Evolutionary conservation across 805 yeast genomes (phyloP).

Genomic region (Ogataea methylovora): DNA sequence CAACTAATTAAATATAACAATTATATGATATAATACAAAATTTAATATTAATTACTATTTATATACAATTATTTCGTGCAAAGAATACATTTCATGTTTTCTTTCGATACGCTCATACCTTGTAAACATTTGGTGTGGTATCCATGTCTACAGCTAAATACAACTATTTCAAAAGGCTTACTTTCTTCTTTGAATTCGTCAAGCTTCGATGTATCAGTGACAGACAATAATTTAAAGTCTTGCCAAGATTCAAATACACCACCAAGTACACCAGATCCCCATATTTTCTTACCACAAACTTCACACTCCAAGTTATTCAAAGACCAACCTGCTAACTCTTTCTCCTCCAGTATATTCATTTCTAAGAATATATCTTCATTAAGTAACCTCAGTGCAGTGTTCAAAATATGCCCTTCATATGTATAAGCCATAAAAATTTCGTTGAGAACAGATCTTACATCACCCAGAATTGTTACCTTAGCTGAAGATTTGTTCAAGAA

Average conservation of each 20-base stretch:
- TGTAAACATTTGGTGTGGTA: conserved; percentile 54
- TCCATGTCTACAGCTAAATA: conserved; percentile 61
- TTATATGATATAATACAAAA: too few relatives aligned
- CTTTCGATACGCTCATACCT: conserved; percentile 32
- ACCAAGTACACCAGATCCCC: conserved; percentile 57
- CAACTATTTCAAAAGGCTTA: conserved; percentile 28
- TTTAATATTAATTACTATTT: too few relatives aligned
- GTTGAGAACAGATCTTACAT: conserved; percentile 49
- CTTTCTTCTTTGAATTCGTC: conserved; percentile 5
- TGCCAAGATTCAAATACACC: conserved; percentile 54
- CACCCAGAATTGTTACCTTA: conserved; percentile 45
- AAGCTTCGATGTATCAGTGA: neutral
- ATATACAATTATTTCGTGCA: conserved; percentile 18
- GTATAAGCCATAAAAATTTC: conserved; percentile 60
- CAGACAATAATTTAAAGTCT: conserved; percentile 16
- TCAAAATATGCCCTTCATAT: conserved; percentile 52
- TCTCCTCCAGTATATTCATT: conserved; percentile 32
- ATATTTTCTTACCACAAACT: conserved; percentile 64
- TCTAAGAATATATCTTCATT: conserved; percentile 48
- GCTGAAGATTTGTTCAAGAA: conserved; percentile 45
- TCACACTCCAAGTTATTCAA: conserved; percentile 51
- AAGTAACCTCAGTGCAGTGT: conserved; percentile 43
- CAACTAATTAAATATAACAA: conserved; percentile 12
- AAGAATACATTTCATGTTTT: conserved; percentile 29
- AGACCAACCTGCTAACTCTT: conserved; percentile 58